These are phyloP conservation scores for Cornus controversa DNA, from an alignment of 148 eudicot genomes.

Conservation along the genomic window DNA sequence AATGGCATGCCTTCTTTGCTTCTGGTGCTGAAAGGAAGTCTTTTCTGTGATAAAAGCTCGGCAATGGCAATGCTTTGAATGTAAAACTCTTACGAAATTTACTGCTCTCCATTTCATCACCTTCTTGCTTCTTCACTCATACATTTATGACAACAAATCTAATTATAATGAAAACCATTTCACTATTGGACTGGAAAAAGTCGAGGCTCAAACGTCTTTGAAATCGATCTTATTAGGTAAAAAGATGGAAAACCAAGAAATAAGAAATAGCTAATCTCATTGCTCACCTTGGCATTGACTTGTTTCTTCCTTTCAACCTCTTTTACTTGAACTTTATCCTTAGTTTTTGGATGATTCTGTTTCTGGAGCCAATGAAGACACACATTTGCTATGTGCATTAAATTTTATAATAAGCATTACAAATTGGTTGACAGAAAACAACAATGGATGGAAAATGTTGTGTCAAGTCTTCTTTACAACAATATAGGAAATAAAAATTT, in stretches of 20 bases:
- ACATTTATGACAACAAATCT: too few relatives aligned
- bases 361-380: neutral
- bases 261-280: neutral
- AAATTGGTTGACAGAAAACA: neutral
- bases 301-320: constrained; percentile 14
- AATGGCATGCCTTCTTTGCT: constrained; percentile 5
- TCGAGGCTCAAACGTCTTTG: neutral
- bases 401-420: neutral
- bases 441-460: neutral
- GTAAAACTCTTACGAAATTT: neutral
- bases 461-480: neutral
- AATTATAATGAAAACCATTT: too few relatives aligned
- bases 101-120: neutral
- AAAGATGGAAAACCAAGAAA: neutral
- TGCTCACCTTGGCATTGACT: neutral
- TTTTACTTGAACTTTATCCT: neutral
- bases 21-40: neutral
- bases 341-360: constrained; percentile 6
- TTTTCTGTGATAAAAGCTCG: constrained; percentile 10
- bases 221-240: neutral
- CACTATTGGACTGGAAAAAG: too few relatives aligned
- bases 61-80: constrained; percentile 20
- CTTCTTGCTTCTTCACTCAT: constrained; percentile 4
- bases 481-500: neutral
- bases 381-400: neutral